Conservation (phyloP, 2,329 filamentous ascomycete species). For the Periconia digitata region DNA sequence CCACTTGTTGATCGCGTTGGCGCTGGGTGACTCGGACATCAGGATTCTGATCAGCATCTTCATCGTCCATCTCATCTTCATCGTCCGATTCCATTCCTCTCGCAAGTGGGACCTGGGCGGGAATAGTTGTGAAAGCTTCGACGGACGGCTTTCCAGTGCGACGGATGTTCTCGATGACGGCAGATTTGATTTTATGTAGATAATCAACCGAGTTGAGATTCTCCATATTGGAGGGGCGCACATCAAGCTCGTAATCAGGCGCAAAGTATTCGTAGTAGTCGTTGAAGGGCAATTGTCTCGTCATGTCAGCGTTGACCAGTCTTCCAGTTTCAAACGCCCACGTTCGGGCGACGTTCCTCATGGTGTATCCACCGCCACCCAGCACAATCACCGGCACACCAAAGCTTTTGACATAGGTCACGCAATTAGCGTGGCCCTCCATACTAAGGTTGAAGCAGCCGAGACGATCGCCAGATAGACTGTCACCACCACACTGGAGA, state of each 20-base stretch:
- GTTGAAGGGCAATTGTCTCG: slow-evolving; percentile 84
- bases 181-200: slow-evolving; percentile 66
- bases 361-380: slow-evolving; percentile 70
- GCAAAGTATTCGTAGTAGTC: slow-evolving; percentile 89
- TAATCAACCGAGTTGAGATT: slow-evolving; percentile 71
- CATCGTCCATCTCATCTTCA: slow-evolving; percentile 63
- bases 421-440: slow-evolving; percentile 70
- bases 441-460: slow-evolving; percentile 73
- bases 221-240: slow-evolving; percentile 71
- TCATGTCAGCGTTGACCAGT: slow-evolving; percentile 80
- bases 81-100: slow-evolving; percentile 65
- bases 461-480: slow-evolving; percentile 65
- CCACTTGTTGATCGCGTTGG: slow-evolving; percentile 76
- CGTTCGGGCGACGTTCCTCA: slow-evolving; percentile 65
- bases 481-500: slow-evolving; percentile 69
- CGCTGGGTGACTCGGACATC: slow-evolving; percentile 81
- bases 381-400: slow-evolving; percentile 66
- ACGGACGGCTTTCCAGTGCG: slow-evolving; percentile 62
- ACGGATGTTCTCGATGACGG: slow-evolving; percentile 68
- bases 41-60: slow-evolving; percentile 84
- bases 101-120: slow-evolving; percentile 37
- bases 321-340: slow-evolving; percentile 72
- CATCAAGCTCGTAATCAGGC: slow-evolving; percentile 69
- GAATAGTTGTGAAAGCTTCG: slow-evolving; percentile 55
- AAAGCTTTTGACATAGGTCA: slow-evolving; percentile 69